Evolutionary conservation across 306 rosid species (phyloP).

Genomic region (Cyclanthera cordifolia): DNA sequence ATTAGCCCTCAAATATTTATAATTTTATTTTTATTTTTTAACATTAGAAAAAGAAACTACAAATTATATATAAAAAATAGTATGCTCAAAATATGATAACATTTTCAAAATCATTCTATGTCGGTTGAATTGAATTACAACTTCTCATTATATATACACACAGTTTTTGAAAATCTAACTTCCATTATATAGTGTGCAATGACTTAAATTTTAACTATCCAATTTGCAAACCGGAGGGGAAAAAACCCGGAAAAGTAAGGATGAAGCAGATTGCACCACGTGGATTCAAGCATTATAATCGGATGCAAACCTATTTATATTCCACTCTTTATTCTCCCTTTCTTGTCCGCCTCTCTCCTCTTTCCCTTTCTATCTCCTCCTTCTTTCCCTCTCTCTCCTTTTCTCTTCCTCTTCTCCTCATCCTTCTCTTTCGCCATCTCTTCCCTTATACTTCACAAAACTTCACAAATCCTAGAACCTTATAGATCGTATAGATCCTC

Average conservation of each 20-base stretch:
- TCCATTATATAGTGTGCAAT: too few relatives aligned
- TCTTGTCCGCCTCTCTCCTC: conserved; percentile 46
- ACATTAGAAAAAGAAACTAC: too few relatives aligned
- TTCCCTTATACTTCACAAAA: conserved; percentile 14
- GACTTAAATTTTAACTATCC: too few relatives aligned
- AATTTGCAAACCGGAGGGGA: not conserved
- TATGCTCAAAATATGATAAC: too few relatives aligned
- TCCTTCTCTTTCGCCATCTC: not conserved
- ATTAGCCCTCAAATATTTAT: too few relatives aligned
- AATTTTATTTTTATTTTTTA: too few relatives aligned
- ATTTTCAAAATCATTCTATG: too few relatives aligned
- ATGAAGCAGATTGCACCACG: conserved; percentile 47
- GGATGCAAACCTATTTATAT: conserved; percentile 99
- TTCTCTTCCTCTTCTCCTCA: conserved; percentile 6
- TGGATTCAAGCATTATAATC: conserved; percentile 36
- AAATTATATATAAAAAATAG: too few relatives aligned
- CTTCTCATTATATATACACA: too few relatives aligned
- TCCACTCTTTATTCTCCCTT: conserved; percentile 57
- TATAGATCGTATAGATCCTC: conserved; percentile 14
- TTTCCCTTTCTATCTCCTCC: conserved; percentile 8
- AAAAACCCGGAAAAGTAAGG: conserved; percentile 8
- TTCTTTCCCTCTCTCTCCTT: conserved; percentile 5
- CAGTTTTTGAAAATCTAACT: too few relatives aligned
- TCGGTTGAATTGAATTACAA: too few relatives aligned
- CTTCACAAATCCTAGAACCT: conserved; percentile 8